These are phyloP conservation scores for Arthrobotrys megalospora DNA, from an alignment of 2,329 filamentous ascomycete species.

Conservation along the genomic window DNA sequence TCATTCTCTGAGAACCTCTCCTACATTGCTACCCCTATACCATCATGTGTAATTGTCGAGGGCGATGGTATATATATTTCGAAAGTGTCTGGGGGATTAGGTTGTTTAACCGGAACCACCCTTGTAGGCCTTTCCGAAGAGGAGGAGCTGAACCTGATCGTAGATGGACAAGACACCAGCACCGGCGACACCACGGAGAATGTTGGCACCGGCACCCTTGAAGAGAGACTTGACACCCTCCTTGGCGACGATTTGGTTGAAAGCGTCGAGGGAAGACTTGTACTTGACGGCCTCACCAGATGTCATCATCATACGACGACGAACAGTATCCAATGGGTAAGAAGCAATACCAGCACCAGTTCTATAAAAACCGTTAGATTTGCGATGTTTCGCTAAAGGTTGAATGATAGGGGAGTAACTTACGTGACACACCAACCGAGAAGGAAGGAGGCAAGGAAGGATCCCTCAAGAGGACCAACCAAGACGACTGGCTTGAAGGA, in stretches of 20 bases:
- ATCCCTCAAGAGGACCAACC: slow-evolving; percentile 89
- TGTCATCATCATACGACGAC: slow-evolving; percentile 99
- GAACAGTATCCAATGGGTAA: slow-evolving; percentile 99
- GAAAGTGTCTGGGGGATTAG: slow-evolving; percentile 33
- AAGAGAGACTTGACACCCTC: slow-evolving; percentile 99
- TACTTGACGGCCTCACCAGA: slow-evolving; percentile 99
- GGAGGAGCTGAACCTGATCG: slow-evolving; percentile 98
- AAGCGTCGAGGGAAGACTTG: slow-evolving; percentile 95
- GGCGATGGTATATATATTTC: slow-evolving; percentile 56
- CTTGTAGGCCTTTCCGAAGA: slow-evolving; percentile 99
- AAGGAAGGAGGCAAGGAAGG: slow-evolving; percentile 99
- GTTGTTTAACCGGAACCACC: slow-evolving; percentile 64
- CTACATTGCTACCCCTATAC: slow-evolving; percentile 48
- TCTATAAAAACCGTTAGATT: slow-evolving; percentile 64
- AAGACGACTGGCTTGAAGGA: slow-evolving; percentile 99
- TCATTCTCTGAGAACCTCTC: slow-evolving; percentile 47
- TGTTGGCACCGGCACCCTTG: slow-evolving; percentile 99
- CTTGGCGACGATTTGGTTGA: slow-evolving; percentile 94
- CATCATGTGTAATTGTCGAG: slow-evolving; percentile 53
- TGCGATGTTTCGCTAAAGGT: not conserved
- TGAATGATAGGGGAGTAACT: slow-evolving; percentile 20
- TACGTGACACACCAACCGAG: slow-evolving; percentile 96
- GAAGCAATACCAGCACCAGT: slow-evolving; percentile 99
- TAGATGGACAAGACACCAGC: slow-evolving; percentile 99
- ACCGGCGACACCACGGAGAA: slow-evolving; percentile 99